Percentiles rank a stretch among this genome's conserved stretches.
Conservation (phyloP, 164 flowering plant genomes). For the Vitis rotundifolia region DNA sequence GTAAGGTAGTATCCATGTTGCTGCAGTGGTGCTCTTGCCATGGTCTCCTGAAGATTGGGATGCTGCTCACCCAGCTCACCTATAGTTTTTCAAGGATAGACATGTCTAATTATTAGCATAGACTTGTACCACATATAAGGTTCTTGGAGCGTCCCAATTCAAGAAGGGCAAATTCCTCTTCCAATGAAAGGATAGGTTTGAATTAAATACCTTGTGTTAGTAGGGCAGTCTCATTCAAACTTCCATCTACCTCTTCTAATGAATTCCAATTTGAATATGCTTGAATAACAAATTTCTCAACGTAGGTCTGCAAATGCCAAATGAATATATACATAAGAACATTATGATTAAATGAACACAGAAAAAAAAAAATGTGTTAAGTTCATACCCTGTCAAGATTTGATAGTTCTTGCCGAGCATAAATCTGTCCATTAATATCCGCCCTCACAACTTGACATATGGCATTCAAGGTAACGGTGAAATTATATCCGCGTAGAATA, state of each 20-base stretch:
- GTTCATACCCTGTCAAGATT: constrained; percentile 12
- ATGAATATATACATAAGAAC: not conserved
- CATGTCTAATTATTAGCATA: not conserved
- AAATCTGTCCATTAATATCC: constrained; percentile 35
- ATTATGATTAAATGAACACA: not conserved
- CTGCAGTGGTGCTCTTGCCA: too few relatives aligned
- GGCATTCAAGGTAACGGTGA: constrained; percentile 39
- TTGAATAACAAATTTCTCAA: constrained; percentile 33
- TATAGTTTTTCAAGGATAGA: not conserved
- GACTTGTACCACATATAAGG: too few relatives aligned
- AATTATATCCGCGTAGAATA: constrained; percentile 17
- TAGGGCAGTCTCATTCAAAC: constrained; percentile 25
- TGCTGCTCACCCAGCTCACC: not conserved
- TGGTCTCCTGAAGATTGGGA: too few relatives aligned
- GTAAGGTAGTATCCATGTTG: too few relatives aligned
- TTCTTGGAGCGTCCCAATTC: not conserved
- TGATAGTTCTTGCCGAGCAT: constrained; percentile 11
- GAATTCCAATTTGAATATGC: constrained; percentile 40
- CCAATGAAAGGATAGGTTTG: not conserved
- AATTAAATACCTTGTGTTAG: constrained; percentile 45
- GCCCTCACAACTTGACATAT: constrained; percentile 55
- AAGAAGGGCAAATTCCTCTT: not conserved
- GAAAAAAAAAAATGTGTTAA: not conserved
- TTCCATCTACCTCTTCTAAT: constrained; percentile 38
- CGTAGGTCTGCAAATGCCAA: constrained; percentile 21